Conservation (phyloP, 176 grass and related monocot genomes). For the Paspalum notatum region DNA sequence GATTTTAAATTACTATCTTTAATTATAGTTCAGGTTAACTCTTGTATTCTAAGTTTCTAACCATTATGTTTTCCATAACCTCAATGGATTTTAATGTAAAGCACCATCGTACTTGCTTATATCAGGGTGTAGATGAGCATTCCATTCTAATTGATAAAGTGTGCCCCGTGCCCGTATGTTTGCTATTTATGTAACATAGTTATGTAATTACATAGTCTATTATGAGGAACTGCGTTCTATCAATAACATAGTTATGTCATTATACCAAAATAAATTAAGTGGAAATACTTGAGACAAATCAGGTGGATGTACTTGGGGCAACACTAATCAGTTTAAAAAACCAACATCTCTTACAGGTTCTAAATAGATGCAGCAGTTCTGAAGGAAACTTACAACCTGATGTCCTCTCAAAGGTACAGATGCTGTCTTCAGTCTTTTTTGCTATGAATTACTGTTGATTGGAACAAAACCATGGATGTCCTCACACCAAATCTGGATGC, state of each 20-base stretch:
- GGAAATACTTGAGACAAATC: neutral
- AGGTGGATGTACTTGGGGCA: neutral
- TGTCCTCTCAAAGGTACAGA: conserved; percentile 60
- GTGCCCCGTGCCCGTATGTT: neutral
- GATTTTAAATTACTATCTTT: conserved; percentile 19
- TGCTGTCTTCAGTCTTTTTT: conserved; percentile 8
- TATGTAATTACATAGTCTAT: neutral
- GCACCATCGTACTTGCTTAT: conserved; percentile 14
- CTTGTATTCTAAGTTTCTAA: conserved; percentile 1
- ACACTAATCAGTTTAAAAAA: neutral
- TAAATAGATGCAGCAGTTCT: conserved; percentile 46
- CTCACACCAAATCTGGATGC: conserved; percentile 46
- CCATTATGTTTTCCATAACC: neutral
- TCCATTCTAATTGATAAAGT: neutral
- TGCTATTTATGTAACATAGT: conserved; percentile 11
- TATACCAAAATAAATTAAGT: neutral
- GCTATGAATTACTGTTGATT: neutral
- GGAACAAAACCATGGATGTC: conserved; percentile 17
- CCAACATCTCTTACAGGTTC: conserved; percentile 54
- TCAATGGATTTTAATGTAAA: neutral
- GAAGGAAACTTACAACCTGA: conserved; percentile 53
- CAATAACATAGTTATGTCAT: conserved; percentile 25
- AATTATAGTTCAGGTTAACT: neutral
- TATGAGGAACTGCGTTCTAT: conserved; percentile 11
- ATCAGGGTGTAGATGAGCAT: neutral